Conservation (phyloP, 495 filamentous ascomycete species). For the Aspergillus mulundensis region DNA sequence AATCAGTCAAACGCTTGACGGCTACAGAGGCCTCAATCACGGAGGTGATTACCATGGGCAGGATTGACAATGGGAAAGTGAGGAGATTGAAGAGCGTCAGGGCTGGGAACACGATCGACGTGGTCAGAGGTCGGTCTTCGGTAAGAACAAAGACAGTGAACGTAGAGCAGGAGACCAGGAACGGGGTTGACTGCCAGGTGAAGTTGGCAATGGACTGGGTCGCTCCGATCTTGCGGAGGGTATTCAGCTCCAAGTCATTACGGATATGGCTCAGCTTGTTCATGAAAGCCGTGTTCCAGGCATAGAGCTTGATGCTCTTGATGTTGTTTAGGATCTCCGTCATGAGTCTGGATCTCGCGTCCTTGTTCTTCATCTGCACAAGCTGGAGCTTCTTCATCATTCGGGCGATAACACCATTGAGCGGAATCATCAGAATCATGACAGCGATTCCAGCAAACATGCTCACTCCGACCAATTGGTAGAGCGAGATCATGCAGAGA, state of each 20-base stretch:
- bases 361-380: conserved; percentile 98
- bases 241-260: conserved; percentile 93
- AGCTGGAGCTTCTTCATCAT: conserved; percentile 95
- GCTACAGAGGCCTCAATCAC: conserved; percentile 96
- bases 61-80: conserved; percentile 88
- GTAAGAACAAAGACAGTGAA: conserved; percentile 93
- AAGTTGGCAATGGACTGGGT: conserved; percentile 93
- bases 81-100: conserved; percentile 89
- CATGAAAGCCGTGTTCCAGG: conserved; percentile 96
- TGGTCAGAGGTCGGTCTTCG: conserved; percentile 73
- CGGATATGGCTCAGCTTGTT: conserved; percentile 91
- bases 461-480: conserved; percentile 85
- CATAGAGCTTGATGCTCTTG: conserved; percentile 98
- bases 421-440: conserved; percentile 96
- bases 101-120: conserved; percentile 93
- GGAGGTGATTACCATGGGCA: conserved; percentile 97
- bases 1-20: conserved; percentile 78
- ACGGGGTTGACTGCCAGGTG: conserved; percentile 99
- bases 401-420: conserved; percentile 89
- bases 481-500: conserved; percentile 91
- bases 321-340: conserved; percentile 99
- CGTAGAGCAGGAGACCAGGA: conserved; percentile 95
- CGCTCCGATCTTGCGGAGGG: conserved; percentile 91
- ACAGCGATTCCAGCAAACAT: conserved; percentile 96
- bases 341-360: conserved; percentile 86